These are phyloP conservation scores for Vigna radiata DNA, from an alignment of 306 rosid genomes.

Conservation along the genomic window DNA sequence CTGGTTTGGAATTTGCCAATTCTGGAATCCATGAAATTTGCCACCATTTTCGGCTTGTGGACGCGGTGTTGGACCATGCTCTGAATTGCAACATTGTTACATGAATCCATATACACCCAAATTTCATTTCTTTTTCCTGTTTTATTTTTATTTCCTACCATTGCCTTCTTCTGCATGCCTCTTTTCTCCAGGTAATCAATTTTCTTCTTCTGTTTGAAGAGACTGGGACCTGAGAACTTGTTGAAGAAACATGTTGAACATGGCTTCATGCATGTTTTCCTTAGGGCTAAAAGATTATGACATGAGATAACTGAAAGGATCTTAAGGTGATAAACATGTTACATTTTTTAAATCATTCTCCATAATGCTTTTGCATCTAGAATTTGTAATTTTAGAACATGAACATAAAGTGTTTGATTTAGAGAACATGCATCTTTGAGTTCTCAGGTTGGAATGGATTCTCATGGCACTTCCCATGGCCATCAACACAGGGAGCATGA, in stretches of 20 bases:
- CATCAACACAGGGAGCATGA: conserved; percentile 17
- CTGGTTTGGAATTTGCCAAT: conserved; percentile 37
- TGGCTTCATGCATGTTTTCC: conserved; percentile 29
- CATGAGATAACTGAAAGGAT: conserved; percentile 36
- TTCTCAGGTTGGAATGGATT: conserved; percentile 50
- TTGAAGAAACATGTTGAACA: background rate
- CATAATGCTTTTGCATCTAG: background rate
- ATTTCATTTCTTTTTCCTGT: conserved; percentile 4
- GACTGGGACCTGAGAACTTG: conserved; percentile 16
- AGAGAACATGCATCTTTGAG: conserved; percentile 30
- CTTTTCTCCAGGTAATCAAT: background rate
- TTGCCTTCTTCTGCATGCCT: background rate
- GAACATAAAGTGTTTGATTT: conserved; percentile 14
- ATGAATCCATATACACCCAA: background rate
- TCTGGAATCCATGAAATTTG: conserved; percentile 40
- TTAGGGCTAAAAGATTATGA: conserved; percentile 13
- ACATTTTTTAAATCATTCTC: background rate
- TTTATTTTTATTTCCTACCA: conserved; percentile 15
- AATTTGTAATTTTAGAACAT: background rate
- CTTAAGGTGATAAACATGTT: conserved; percentile 20
- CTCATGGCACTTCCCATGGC: background rate
- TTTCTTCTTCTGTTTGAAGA: background rate
- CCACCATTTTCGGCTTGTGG: conserved; percentile 49
- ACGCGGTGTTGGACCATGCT: conserved; percentile 27
- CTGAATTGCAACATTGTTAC: conserved; percentile 11